phyloP scores from a whole-genome alignment of 2,329 filamentous ascomycete genomes.

The Neonectria faginata region DNA sequence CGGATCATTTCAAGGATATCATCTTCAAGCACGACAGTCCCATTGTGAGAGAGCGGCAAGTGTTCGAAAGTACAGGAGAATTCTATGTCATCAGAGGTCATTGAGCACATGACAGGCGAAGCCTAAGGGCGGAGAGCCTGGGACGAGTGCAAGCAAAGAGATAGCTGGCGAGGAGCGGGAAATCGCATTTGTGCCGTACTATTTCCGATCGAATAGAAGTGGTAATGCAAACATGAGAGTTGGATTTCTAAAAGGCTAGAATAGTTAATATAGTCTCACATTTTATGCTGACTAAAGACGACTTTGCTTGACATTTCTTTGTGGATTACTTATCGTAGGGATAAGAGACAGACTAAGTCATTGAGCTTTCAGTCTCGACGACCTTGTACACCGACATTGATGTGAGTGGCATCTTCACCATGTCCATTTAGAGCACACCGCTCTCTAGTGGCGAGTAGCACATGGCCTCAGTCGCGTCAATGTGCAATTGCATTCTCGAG shows the following conservation, averaged over 20 bases:
- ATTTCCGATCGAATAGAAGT: constrained; percentile 26
- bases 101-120: background rate
- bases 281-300: no score
- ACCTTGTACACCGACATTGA: no score
- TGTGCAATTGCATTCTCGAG: no score
- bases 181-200: constrained; percentile 26
- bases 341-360: no score
- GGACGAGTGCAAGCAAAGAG: background rate
- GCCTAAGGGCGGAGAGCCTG: background rate
- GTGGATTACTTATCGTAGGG: no score
- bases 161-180: background rate
- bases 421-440: no score
- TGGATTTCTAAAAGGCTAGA: background rate
- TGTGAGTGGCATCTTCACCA: no score
- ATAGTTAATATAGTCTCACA: no score
- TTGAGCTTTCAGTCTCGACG: no score
- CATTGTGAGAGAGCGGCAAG: constrained; percentile 34
- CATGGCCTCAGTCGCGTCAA: no score
- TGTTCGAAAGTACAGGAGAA: constrained; percentile 17
- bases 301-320: no score
- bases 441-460: no score
- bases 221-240: constrained; percentile 37
- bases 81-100: constrained; percentile 15
- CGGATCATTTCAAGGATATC: constrained; percentile 64
- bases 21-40: background rate